Evolutionary conservation across 2,329 filamentous ascomycete species (phyloP).

Genomic region (Microdochium bolleyi): DNA sequence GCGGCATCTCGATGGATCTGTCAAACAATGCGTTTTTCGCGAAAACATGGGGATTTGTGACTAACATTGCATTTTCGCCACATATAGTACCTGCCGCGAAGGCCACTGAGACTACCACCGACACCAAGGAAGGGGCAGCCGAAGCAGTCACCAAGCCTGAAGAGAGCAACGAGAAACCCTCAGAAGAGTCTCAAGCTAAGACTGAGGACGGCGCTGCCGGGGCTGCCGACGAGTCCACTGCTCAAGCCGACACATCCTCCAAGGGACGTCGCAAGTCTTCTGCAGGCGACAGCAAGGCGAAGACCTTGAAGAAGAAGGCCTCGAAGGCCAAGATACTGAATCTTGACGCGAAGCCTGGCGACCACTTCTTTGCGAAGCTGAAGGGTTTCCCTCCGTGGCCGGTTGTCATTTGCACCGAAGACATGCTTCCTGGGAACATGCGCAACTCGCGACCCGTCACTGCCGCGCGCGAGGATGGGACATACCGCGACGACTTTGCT

Average conservation of each 20-base stretch:
- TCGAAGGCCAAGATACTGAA: conserved; percentile 65
- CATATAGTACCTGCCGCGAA: background rate
- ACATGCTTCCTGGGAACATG: conserved; percentile 78
- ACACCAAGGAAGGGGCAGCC: conserved; percentile 15
- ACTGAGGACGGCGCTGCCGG: conserved; percentile 13
- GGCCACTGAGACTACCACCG: conserved; percentile 11
- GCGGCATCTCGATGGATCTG: too few species aligned
- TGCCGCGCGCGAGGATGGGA: conserved; percentile 73
- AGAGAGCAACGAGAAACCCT: conserved; percentile 7
- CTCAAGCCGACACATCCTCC: conserved; percentile 11
- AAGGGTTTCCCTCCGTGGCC: conserved; percentile 96
- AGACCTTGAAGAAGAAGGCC: conserved; percentile 81
- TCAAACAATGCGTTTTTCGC: too few species aligned
- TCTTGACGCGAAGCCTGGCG: conserved; percentile 78
- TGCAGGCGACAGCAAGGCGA: conserved; percentile 58
- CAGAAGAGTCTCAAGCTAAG: conserved; percentile 1
- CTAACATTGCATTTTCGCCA: background rate
- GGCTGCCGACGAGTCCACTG: conserved; percentile 8
- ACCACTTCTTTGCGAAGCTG: conserved; percentile 87
- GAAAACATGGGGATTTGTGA: background rate
- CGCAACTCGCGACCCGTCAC: conserved; percentile 75
- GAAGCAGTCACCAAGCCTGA: conserved; percentile 12
- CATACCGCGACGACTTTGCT: conserved; percentile 77
- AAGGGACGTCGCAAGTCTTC: conserved; percentile 67
- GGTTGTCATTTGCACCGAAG: conserved; percentile 86